Percentiles rank a stretch among this genome's conserved stretches.
These are phyloP conservation scores for Kazachstania africana DNA, from an alignment of 805 yeast species.

Conservation along the genomic window DNA sequence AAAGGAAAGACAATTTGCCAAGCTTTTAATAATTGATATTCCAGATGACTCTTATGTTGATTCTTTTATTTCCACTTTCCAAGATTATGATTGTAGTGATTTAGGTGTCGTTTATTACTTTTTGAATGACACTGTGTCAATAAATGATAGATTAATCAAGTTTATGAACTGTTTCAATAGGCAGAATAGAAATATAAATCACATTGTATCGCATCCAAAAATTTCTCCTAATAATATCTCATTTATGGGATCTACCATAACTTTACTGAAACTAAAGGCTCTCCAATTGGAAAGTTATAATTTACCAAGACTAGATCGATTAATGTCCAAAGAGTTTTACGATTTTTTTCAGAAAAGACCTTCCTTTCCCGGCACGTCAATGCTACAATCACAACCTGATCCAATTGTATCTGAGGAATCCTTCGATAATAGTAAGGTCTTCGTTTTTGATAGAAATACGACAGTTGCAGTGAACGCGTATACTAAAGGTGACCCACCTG, in stretches of 20 bases:
- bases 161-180: constrained; percentile 44
- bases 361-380: constrained; percentile 18
- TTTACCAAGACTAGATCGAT: constrained; percentile 26
- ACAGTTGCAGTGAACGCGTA: constrained; percentile 14
- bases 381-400: constrained; percentile 14
- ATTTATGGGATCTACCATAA: constrained; percentile 42
- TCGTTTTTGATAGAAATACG: constrained; percentile 13
- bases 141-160: constrained; percentile 30
- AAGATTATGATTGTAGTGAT: constrained; percentile 12
- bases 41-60: constrained; percentile 42
- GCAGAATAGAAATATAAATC: constrained; percentile 30
- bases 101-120: constrained; percentile 60
- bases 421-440: constrained; percentile 10
- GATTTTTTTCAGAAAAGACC: constrained; percentile 19
- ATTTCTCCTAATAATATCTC: constrained; percentile 51
- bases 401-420: constrained; percentile 4
- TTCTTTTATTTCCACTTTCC: constrained; percentile 22
- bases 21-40: constrained; percentile 60
- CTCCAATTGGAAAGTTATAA: constrained; percentile 33
- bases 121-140: constrained; percentile 48
- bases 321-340: constrained; percentile 22
- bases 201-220: constrained; percentile 62
- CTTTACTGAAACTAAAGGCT: constrained; percentile 45
- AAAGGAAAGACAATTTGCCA: constrained; percentile 43
- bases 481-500: constrained; percentile 3